Evolutionary conservation across 495 filamentous ascomycete genomes (phyloP), one percentile per base, ranked within the genome.

Genomic region (Penicillium chermesinum): DNA sequence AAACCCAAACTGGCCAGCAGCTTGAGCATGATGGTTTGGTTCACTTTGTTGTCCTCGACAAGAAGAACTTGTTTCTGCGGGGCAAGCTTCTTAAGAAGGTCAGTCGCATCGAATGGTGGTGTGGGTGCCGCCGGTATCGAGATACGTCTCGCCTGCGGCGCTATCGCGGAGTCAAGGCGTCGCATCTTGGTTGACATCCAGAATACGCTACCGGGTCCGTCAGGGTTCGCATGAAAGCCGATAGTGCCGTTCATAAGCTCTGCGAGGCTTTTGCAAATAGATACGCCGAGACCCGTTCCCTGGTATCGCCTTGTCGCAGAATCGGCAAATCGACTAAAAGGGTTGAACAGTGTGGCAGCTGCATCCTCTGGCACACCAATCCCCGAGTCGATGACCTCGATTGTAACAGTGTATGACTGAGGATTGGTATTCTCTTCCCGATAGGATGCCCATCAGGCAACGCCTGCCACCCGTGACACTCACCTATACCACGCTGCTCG

Each of bases 191-290:
- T 68, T 0, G 75, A 77, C 27, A 84, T 75, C 78, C 79, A 83
- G 48, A 84, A 85, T 4, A 80, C 51, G 58, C 78, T 82, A 3
- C 82, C 82, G 2, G 59, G 61, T 1, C 63, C 67, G 1, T 71
- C 65, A 0, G 72, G 71, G 45, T 84, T 84, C 0, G 77, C 68
- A 2, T 67, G 68, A 46, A 80, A 79, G 0, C 72, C 73, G 36
- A 96, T 89, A 7, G 75, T 64, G 2, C 90, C 90, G 34, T 82
- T 78, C 90, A 96, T 95, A 5, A 94, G 66, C 45, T 91, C 84
- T 1, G 90, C 81, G 4, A 95, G 66, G 47, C 80, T 82, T 57
- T 91, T 90, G 63, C 80, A 86, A 46, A 95, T 93, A 3, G 87
- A 88, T 27, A 93, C 63, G 1, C 89, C 89, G 1, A 91, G 64